Evolutionary conservation across 176 grass and related monocot genomes (phyloP).

Genomic region (Lolium perenne): DNA sequence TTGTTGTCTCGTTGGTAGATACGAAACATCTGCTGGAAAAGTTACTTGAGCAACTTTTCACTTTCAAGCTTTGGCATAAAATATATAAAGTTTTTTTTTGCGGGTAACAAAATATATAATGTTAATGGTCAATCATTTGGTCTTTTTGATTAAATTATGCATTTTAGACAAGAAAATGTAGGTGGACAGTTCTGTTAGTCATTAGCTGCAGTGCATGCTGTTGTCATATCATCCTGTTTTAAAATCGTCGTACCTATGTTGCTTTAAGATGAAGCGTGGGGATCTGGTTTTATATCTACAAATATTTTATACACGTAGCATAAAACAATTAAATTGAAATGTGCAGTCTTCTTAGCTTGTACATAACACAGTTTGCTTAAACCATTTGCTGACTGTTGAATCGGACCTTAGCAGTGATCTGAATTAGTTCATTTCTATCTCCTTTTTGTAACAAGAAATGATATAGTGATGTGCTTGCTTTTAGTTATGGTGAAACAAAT

Average conservation of each 20-base stretch:
- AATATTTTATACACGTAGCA: background rate
- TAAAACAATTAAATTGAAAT: background rate
- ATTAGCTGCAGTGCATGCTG: background rate
- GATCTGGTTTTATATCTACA: conserved; percentile 17
- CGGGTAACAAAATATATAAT: background rate
- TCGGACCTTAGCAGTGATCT: background rate
- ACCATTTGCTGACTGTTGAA: background rate
- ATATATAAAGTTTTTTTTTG: too few species aligned
- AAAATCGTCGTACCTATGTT: background rate
- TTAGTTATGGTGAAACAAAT: background rate
- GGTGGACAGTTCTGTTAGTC: background rate
- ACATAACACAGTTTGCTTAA: background rate
- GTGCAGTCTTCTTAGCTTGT: background rate
- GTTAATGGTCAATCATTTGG: conserved; percentile 17
- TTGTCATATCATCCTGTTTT: conserved; percentile 17
- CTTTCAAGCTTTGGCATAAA: too few species aligned
- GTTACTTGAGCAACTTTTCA: background rate
- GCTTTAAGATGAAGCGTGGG: background rate
- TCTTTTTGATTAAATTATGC: conserved; percentile 28
- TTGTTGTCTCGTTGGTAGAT: conserved; percentile 9
- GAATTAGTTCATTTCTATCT: background rate
- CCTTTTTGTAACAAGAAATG: background rate
- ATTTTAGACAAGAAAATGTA: conserved; percentile 24
- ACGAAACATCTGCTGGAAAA: background rate
- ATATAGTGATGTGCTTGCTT: background rate